Evolutionary conservation across 768 basidiomycete species (phyloP), one percentile per base, ranked within the genome.

Genomic region (Kwoniella newhampshirensis): DNA sequence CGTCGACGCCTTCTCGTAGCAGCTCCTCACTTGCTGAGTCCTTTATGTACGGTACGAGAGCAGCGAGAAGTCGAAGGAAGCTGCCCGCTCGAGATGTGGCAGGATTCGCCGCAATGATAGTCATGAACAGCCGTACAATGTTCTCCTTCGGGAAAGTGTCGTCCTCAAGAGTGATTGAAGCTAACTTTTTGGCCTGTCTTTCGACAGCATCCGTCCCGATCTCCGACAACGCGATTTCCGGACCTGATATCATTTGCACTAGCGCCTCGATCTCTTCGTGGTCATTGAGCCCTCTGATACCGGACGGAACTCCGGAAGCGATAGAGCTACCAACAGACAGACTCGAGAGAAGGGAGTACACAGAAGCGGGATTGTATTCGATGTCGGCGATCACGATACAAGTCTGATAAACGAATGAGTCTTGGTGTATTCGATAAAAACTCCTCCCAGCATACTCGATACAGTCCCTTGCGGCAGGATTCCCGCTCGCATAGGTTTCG

Each of bases 91-190:
- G 51, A 8, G 17, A 12, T 15, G 60, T 58, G 17, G 65, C 51
- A 11, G 70, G 70, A 55, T 63, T 67, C n/a, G 67, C 60, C 11
- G 70, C 70, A n/a, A 72, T 72, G 45, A 67, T 62, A 41, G 70
- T 72, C 28, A 69, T 40, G 45, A 72, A 66, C 17, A 72, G 60
- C 40, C 50, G 53, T 49, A 72, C 51, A 46, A 69, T 69, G 26
- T 69, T 66, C 17, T 62, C 66, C 23, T 53, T 43, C 4, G 67
- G 59, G 50, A 72, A 72, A 23, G 62, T 41, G 4, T 36, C 37
- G 28, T 53, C 57, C 37, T 67, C 70, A 6, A 64, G 47, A 21
- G 47, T 60, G 26, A 69, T 52, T 8, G 43, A 27, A 5, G 65
- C 59, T 7, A 67, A 23, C 41, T 68, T 63, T 8, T 23, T 51